Evolutionary conservation across 2,329 filamentous ascomycete genomes (phyloP).

Genomic region (Monosporascus sp.): DNA sequence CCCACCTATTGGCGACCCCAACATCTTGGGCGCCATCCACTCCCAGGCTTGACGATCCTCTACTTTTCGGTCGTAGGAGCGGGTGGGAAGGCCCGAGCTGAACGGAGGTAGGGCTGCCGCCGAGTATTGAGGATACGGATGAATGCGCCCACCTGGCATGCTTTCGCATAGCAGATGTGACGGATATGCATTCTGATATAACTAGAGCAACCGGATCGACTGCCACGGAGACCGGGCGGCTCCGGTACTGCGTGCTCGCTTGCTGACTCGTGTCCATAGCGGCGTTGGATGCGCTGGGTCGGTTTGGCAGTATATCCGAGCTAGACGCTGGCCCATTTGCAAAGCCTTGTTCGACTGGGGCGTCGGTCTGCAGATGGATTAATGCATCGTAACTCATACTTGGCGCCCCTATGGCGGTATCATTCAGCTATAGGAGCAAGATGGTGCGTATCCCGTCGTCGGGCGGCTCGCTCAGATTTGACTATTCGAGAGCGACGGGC

Average conservation of each 20-base stretch:
- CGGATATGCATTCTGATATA: conserved; percentile 97
- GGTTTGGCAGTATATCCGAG: conserved; percentile 16
- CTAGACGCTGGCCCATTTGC: conserved; percentile 19
- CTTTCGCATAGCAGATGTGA: conserved; percentile 97
- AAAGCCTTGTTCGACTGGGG: conserved; percentile 21
- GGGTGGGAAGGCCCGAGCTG: conserved; percentile 46
- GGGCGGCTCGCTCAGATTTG: too few relatives aligned
- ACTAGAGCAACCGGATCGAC: conserved; percentile 89
- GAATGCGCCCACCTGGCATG: conserved; percentile 94
- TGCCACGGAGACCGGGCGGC: conserved; percentile 67
- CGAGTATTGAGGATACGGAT: conserved; percentile 91
- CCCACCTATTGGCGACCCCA: conserved; percentile 79
- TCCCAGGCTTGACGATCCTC: conserved; percentile 30
- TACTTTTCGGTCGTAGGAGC: conserved; percentile 35
- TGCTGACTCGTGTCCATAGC: conserved; percentile 22
- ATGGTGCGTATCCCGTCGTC: too few relatives aligned
- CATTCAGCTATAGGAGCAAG: background rate
- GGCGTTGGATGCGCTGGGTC: conserved; percentile 21
- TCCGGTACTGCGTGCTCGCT: conserved; percentile 50
- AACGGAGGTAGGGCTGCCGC: conserved; percentile 61
- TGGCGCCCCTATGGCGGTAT: conserved; percentile 20
- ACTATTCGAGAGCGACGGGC: background rate
- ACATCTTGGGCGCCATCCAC: conserved; percentile 46
- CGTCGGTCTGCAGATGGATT: conserved; percentile 26
- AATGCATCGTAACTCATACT: conserved; percentile 33